Base-by-base conservation (phyloP, 768 basidiomycete genomes). In the Panus rudis region DNA sequence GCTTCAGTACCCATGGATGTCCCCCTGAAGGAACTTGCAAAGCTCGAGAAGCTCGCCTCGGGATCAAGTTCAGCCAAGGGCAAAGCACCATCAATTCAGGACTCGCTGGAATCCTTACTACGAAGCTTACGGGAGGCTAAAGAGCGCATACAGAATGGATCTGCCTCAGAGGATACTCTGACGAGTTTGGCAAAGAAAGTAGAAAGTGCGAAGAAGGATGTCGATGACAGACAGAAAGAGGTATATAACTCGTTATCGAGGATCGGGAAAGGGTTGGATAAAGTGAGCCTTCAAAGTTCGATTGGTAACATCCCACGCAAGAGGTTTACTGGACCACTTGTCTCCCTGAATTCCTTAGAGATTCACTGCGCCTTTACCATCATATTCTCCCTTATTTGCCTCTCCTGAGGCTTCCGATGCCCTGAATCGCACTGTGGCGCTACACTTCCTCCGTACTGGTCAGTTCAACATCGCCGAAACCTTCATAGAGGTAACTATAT, bases 221-320 rank as follows among this genome's bases (percentile, higher is more conserved):
- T 92, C 1, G 88, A 90, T 45, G 88, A 92, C 26, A 74, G 82
- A 3, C 82, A 92, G 69, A 97, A 93, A 62, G 92, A 92, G 52
- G 73, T 91, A 25, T 89, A 93, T 54, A 76, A 72, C 16, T 79
- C 81, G 2, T 63, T 96, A 7, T 76, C 80, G 21, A 78, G 78
- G 51, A 70, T 93, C 27, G 90, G 89, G 22, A 97, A 92, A 64
- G 74, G 80, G 0, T 62, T 97, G 58, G 94, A 98, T 58, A 98
- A 96, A 83, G 94, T 88, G 43, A 32, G 71, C 46, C 20, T 12
- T 23, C 16, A 32, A 37, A 26, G 20, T 42, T 37, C 35, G 24
- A 21, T 28, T 26, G 16, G 16, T 42, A 20, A 35, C 44, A 1
- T 42, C n/a, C n/a, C n/a, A 25, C 31, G 37, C 14, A 16, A 39